These are phyloP conservation scores for Funneliformis mosseae DNA, from an alignment of 192 early-diverging fungal genomes.

Conservation along the genomic window DNA sequence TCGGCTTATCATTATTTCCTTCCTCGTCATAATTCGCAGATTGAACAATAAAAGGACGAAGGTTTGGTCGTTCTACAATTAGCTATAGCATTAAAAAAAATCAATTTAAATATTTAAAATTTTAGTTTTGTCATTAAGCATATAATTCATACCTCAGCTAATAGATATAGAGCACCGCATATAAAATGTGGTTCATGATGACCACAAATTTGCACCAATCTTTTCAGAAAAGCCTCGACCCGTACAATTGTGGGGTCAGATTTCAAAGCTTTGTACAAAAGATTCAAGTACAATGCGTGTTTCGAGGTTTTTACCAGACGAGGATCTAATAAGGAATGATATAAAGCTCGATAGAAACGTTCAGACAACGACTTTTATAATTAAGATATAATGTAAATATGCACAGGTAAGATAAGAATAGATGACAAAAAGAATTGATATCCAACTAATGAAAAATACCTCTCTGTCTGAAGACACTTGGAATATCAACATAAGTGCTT, in stretches of 20 bases:
- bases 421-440: background rate
- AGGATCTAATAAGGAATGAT: slow-evolving; percentile 85
- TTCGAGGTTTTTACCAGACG: slow-evolving; percentile 77
- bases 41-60: slow-evolving; percentile 65
- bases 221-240: slow-evolving; percentile 86
- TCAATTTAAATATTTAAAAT: no score
- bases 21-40: slow-evolving; percentile 75
- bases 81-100: slow-evolving; percentile 33
- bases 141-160: slow-evolving; percentile 62
- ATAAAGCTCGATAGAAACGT: slow-evolving; percentile 90
- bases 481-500: slow-evolving; percentile 88
- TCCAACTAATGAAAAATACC: background rate
- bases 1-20: slow-evolving; percentile 60
- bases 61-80: slow-evolving; percentile 52
- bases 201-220: slow-evolving; percentile 78
- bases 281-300: slow-evolving; percentile 92
- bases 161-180: slow-evolving; percentile 81
- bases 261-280: slow-evolving; percentile 83
- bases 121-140: no score
- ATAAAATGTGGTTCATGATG: slow-evolving; percentile 81
- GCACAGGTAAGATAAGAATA: slow-evolving; percentile 34
- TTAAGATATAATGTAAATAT: slow-evolving; percentile 36
- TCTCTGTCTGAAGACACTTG: slow-evolving; percentile 60
- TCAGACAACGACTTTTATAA: slow-evolving; percentile 61
- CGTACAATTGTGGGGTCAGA: slow-evolving; percentile 68